These are phyloP conservation scores for Dipsacomyces acuminosporus DNA, from an alignment of 371 early-diverging fungal species.

Conservation along the genomic window DNA sequence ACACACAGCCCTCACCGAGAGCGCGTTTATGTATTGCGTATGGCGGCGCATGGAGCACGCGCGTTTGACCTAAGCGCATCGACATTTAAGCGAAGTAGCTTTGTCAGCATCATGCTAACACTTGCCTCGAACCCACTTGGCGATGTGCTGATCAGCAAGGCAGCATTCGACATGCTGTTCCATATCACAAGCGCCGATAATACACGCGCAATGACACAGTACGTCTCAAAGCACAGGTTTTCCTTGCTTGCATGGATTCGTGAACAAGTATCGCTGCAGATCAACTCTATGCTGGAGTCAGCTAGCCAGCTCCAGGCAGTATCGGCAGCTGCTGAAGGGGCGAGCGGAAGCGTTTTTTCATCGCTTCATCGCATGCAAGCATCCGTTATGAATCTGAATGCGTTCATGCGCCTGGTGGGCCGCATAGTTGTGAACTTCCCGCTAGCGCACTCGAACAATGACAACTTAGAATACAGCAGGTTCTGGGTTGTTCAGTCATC, in stretches of 20 bases:
- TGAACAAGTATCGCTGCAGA: slow-evolving; percentile 24
- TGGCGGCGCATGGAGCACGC: slow-evolving; percentile 31
- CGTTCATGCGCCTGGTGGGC: slow-evolving; percentile 23
- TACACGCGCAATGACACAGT: slow-evolving; percentile 8
- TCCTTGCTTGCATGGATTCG: slow-evolving; percentile 36
- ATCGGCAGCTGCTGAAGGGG: background rate
- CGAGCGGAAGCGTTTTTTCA: background rate
- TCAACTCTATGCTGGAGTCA: slow-evolving; percentile 11
- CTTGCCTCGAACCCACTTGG: slow-evolving; percentile 31
- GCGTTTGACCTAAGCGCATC: slow-evolving; percentile 17
- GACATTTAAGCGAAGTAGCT: slow-evolving; percentile 10
- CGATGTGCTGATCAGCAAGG: slow-evolving; percentile 30
- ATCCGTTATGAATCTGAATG: slow-evolving; percentile 19
- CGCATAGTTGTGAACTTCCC: slow-evolving; percentile 31
- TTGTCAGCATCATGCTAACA: slow-evolving; percentile 19
- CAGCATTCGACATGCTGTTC: slow-evolving; percentile 27
- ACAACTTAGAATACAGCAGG: slow-evolving; percentile 5
- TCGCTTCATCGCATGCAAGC: slow-evolving; percentile 7
- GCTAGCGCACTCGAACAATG: slow-evolving; percentile 2
- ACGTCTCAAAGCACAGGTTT: slow-evolving; percentile 26
- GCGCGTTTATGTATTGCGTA: slow-evolving; percentile 20
- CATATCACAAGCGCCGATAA: slow-evolving; percentile 21
- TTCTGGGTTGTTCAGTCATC: slow-evolving; percentile 29
- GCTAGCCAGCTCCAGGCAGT: background rate
- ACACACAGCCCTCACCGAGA: slow-evolving; percentile 1